These are phyloP conservation scores for Geotrichum australiense DNA, from an alignment of 1,139 yeast genomes.

Conservation along the genomic window DNA sequence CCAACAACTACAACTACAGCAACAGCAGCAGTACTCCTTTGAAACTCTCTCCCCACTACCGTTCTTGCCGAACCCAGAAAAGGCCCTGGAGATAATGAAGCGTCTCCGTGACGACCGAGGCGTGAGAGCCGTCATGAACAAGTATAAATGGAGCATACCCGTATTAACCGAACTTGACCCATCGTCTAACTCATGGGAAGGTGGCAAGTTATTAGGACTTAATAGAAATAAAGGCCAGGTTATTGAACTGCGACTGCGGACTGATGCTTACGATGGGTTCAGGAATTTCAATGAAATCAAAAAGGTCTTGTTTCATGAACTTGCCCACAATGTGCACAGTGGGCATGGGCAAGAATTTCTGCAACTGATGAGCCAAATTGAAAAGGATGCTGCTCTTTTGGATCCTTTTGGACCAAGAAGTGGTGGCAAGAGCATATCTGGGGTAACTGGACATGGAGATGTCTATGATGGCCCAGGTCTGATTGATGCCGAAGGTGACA, in stretches of 20 bases:
- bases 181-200: constrained; percentile 32
- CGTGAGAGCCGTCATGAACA: constrained; percentile 34
- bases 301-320: constrained; percentile 37
- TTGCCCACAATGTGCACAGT: constrained; percentile 35
- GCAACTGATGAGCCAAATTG: constrained; percentile 33
- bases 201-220: constrained; percentile 31
- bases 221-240: constrained; percentile 35
- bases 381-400: constrained; percentile 32
- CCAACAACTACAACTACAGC: constrained; percentile 6
- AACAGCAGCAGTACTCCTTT: constrained; percentile 29
- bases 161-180: constrained; percentile 38
- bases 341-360: constrained; percentile 37
- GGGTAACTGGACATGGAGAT: no score
- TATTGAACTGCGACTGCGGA: constrained; percentile 36
- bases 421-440: background rate
- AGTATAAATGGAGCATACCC: constrained; percentile 34
- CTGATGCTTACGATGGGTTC: constrained; percentile 38
- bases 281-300: constrained; percentile 34
- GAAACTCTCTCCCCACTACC: constrained; percentile 32
- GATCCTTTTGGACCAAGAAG: constrained; percentile 29
- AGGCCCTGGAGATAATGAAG: constrained; percentile 29
- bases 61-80: constrained; percentile 31
- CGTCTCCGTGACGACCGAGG: constrained; percentile 34
- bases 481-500: constrained; percentile 19
- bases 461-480: constrained; percentile 25